Evolutionary conservation across 2,329 filamentous ascomycete genomes (phyloP).

Genomic region (Arthrobotrys conoides): DNA sequence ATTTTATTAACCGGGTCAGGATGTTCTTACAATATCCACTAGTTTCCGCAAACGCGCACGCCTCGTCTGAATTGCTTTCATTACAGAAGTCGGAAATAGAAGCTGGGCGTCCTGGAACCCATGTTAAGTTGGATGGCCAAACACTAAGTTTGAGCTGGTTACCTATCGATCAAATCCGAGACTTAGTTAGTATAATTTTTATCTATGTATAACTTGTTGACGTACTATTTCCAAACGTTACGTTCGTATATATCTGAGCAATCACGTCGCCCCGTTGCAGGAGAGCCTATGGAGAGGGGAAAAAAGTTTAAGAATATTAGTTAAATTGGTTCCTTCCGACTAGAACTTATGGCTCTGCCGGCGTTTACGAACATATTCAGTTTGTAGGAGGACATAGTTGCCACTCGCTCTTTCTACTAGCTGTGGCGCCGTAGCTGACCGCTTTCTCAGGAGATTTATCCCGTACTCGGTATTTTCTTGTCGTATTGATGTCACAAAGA

Average conservation of each 20-base stretch:
- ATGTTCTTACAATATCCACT: slow-evolving; percentile 31
- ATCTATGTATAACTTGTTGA: neutral
- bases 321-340: neutral
- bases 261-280: neutral
- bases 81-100: slow-evolving; percentile 14
- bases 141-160: neutral
- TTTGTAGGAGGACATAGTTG: neutral
- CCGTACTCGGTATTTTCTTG: neutral
- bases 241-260: neutral
- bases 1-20: too few species aligned
- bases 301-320: neutral
- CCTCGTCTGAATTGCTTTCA: neutral
- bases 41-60: slow-evolving; percentile 7
- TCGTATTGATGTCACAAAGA: neutral
- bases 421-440: neutral
- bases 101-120: neutral
- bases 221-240: neutral
- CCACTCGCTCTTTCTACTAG: neutral
- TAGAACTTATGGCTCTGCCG: too few species aligned
- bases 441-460: neutral
- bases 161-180: neutral
- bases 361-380: neutral
- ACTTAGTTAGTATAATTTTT: neutral
- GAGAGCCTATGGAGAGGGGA: neutral
- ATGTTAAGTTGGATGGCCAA: neutral